These are phyloP conservation scores for Ophiostoma sp. DNA, from an alignment of 2,329 filamentous ascomycete genomes.

Conservation along the genomic window DNA sequence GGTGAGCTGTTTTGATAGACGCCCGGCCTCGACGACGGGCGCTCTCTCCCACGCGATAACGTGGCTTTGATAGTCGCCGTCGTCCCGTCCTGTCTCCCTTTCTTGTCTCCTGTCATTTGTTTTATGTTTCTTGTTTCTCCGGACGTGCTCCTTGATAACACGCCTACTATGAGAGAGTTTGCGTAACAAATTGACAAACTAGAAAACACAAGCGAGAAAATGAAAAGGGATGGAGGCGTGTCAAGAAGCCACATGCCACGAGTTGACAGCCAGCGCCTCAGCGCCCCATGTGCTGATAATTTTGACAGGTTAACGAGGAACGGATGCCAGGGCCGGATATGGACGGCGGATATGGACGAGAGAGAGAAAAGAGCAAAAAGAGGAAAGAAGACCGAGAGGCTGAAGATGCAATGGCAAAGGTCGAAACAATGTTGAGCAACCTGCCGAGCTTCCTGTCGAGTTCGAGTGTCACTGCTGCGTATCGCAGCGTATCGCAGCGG, in stretches of 20 bases:
- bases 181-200: neutral
- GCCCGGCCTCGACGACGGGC: slow-evolving; percentile 1
- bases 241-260: neutral
- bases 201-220: neutral
- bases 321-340: neutral
- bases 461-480: neutral
- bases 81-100: neutral
- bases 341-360: neutral
- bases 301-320: neutral
- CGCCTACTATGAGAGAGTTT: neutral
- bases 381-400: neutral
- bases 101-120: neutral
- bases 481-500: slow-evolving; percentile 8
- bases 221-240: neutral
- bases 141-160: neutral
- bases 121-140: neutral
- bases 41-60: neutral
- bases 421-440: neutral
- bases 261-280: neutral
- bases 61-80: neutral
- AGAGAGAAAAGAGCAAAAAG: neutral
- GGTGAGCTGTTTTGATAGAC: neutral
- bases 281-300: neutral
- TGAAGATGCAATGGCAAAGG: neutral
- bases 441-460: neutral